phyloP scores from a whole-genome alignment of 352 stramenopile species.

The Phytophthora meadii region DNA sequence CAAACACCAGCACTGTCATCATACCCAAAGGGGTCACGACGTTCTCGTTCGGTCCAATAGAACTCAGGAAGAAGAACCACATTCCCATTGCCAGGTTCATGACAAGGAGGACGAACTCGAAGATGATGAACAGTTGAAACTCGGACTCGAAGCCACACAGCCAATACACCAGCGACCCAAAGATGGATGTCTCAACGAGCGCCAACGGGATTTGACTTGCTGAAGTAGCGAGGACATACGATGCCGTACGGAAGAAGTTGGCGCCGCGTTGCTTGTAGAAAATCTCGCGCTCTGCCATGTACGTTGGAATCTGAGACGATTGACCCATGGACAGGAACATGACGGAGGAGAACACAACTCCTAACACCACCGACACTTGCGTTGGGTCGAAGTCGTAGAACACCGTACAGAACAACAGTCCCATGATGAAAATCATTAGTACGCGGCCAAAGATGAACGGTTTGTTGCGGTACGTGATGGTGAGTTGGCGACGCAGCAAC shows the following conservation, averaged over 20 bases:
- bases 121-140: no score
- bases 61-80: constrained; percentile 21
- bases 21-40: no score
- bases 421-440: constrained; percentile 53
- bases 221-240: constrained; percentile 65
- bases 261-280: constrained; percentile 88
- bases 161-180: no score
- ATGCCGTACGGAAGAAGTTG: constrained; percentile 75
- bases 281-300: constrained; percentile 62
- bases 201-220: neutral
- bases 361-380: constrained; percentile 53
- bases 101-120: no score
- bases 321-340: constrained; percentile 81
- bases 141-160: no score
- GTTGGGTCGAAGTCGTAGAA: constrained; percentile 54
- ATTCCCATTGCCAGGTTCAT: constrained; percentile 14
- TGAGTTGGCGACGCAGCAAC: constrained; percentile 56
- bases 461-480: constrained; percentile 62
- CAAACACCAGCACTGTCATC: no score
- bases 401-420: constrained; percentile 48
- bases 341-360: constrained; percentile 73
- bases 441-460: constrained; percentile 42
- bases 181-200: no score
- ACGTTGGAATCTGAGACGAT: constrained; percentile 68
- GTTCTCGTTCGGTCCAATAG: no score